Conservation (phyloP, 495 filamentous ascomycete genomes). For the Umbilicaria muhlenbergii region DNA sequence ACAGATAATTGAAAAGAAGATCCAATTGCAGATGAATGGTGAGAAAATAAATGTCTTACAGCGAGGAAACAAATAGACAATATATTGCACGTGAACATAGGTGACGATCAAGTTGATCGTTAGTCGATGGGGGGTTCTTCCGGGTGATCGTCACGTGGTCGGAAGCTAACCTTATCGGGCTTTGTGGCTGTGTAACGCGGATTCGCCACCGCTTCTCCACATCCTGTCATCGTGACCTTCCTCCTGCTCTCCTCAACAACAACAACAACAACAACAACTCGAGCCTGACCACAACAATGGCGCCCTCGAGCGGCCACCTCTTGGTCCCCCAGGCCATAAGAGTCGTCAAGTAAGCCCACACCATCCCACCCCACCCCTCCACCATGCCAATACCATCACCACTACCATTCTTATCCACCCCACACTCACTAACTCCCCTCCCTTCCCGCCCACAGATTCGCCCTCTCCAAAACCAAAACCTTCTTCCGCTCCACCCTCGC, state of each 20-base stretch:
- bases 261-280: neutral
- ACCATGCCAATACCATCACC: neutral
- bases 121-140: too few relatives aligned
- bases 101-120: too few relatives aligned
- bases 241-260: neutral
- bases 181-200: too few relatives aligned
- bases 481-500: constrained; percentile 46
- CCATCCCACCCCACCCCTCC: neutral
- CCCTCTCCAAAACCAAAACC: constrained; percentile 46
- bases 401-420: neutral
- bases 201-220: too few relatives aligned
- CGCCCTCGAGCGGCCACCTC: constrained; percentile 49
- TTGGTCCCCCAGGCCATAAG: constrained; percentile 56
- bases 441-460: constrained; percentile 31
- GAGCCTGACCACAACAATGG: constrained; percentile 31
- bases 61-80: too few relatives aligned
- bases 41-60: too few relatives aligned
- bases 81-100: too few relatives aligned
- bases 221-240: too few relatives aligned
- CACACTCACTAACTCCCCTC: constrained; percentile 10
- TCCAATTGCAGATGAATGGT: too few relatives aligned
- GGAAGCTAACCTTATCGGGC: too few relatives aligned
- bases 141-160: too few relatives aligned
- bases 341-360: constrained; percentile 36
- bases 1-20: too few relatives aligned